Percentiles rank a stretch among this genome's conserved stretches.
phyloP scores from a whole-genome alignment of 108 stramenopile genomes.

The Hondaea fermentalgiana region DNA sequence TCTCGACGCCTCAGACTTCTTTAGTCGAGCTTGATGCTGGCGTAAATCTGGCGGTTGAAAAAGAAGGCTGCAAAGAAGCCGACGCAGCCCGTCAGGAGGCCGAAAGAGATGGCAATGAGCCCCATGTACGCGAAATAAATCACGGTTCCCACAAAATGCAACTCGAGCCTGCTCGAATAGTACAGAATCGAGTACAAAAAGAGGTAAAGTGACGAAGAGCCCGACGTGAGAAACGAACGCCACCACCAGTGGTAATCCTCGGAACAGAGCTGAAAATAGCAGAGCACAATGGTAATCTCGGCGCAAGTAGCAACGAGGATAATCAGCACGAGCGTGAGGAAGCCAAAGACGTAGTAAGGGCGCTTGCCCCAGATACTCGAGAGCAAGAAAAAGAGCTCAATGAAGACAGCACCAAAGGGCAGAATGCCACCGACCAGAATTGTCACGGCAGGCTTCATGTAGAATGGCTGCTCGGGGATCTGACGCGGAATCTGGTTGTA shows the following conservation, averaged over 20 bases:
- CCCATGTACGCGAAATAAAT: slow-evolving; percentile 99
- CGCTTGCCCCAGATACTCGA: slow-evolving; percentile 92
- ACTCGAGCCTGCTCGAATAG: slow-evolving; percentile 75
- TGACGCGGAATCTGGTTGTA: slow-evolving; percentile 84
- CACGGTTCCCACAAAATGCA: slow-evolving; percentile 76
- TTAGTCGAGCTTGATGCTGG: slow-evolving; percentile 89
- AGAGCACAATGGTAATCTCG: slow-evolving; percentile 88
- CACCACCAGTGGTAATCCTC: slow-evolving; percentile 99
- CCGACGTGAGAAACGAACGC: slow-evolving; percentile 89
- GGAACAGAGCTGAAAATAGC: slow-evolving; percentile 94
- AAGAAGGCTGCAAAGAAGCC: slow-evolving; percentile 75
- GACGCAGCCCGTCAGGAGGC: slow-evolving; percentile 86
- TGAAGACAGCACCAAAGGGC: slow-evolving; percentile 95
- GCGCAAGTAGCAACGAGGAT: slow-evolving; percentile 88
- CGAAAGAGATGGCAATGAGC: slow-evolving; percentile 71
- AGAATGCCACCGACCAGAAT: slow-evolving; percentile 83
- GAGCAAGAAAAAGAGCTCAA: slow-evolving; percentile 99
- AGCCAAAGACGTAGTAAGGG: slow-evolving; percentile 98
- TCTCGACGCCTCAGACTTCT: too few species aligned
- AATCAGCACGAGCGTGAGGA: slow-evolving; percentile 81
- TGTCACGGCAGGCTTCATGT: slow-evolving; percentile 59
- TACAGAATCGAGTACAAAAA: slow-evolving; percentile 94
- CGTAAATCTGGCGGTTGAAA: slow-evolving; percentile 91
- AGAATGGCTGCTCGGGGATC: slow-evolving; percentile 78
- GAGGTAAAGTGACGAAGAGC: slow-evolving; percentile 81